These are phyloP conservation scores for Metschnikowia arizonensis DNA, from an alignment of 805 yeast species.

Conservation along the genomic window DNA sequence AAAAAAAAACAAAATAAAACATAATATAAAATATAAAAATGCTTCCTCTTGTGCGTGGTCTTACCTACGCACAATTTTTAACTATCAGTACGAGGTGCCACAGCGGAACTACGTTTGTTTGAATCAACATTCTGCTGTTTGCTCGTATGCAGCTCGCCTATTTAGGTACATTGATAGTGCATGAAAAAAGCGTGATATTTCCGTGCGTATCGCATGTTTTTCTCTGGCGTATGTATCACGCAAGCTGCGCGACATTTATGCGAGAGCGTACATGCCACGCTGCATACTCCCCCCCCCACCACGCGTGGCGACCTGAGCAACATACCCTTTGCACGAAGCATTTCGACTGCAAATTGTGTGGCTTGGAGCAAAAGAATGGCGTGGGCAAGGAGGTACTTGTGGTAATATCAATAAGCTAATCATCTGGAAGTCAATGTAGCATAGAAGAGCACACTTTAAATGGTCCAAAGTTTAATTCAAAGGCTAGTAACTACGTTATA, in stretches of 20 bases:
- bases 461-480: too few relatives aligned
- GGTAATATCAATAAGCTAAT: too few relatives aligned
- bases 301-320: neutral
- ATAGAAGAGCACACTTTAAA: too few relatives aligned
- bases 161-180: slow-evolving; percentile 1
- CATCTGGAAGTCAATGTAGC: too few relatives aligned
- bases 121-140: neutral
- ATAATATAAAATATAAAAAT: too few relatives aligned
- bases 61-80: too few relatives aligned
- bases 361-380: too few relatives aligned
- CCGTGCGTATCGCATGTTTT: neutral
- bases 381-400: too few relatives aligned
- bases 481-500: too few relatives aligned
- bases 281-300: neutral
- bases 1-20: too few relatives aligned
- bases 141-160: slow-evolving; percentile 1
- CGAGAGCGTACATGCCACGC: neutral
- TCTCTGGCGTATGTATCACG: neutral
- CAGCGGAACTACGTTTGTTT: neutral
- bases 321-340: neutral
- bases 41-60: too few relatives aligned
- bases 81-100: too few relatives aligned
- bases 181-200: slow-evolving; percentile 1
- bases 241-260: slow-evolving; percentile 6
- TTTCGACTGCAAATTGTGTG: neutral